Conservation (phyloP, 352 stramenopile species). For the Pilasporangium apinafurcum region DNA sequence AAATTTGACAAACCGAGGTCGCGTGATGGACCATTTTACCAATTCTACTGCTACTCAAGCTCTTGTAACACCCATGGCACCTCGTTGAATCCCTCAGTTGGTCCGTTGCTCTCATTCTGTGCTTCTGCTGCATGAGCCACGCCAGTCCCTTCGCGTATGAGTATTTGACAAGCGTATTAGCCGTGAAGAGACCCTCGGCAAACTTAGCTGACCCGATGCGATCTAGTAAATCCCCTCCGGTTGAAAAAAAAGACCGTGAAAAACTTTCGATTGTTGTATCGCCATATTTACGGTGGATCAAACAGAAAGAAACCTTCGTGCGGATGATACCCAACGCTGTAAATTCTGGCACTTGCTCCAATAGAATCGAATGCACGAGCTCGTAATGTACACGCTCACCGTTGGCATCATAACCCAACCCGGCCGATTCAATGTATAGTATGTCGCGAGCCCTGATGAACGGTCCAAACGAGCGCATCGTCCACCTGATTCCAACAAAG, state of each 20-base stretch:
- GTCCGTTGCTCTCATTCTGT: slow-evolving; percentile 5
- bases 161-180: slow-evolving; percentile 13
- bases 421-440: slow-evolving; percentile 5
- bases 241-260: slow-evolving; percentile 15
- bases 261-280: slow-evolving; percentile 17
- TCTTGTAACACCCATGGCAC: slow-evolving; percentile 28
- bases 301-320: slow-evolving; percentile 18
- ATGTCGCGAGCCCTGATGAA: slow-evolving; percentile 3
- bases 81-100: slow-evolving; percentile 1
- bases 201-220: slow-evolving; percentile 21
- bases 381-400: slow-evolving; percentile 9
- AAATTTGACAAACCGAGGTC: slow-evolving; percentile 29
- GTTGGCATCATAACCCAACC: slow-evolving; percentile 7
- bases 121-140: slow-evolving; percentile 17
- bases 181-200: slow-evolving; percentile 9
- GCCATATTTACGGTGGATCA: slow-evolving; percentile 14
- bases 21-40: slow-evolving; percentile 20
- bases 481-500: slow-evolving; percentile 42
- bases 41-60: slow-evolving; percentile 19
- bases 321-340: slow-evolving; percentile 12
- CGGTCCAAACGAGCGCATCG: neutral
- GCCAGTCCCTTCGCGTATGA: slow-evolving; percentile 24
- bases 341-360: slow-evolving; percentile 5
- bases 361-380: slow-evolving; percentile 9
- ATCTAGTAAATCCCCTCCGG: slow-evolving; percentile 13